Evolutionary conservation across 2,329 filamentous ascomycete genomes (phyloP).

Genomic region (Trichoderma gracile): DNA sequence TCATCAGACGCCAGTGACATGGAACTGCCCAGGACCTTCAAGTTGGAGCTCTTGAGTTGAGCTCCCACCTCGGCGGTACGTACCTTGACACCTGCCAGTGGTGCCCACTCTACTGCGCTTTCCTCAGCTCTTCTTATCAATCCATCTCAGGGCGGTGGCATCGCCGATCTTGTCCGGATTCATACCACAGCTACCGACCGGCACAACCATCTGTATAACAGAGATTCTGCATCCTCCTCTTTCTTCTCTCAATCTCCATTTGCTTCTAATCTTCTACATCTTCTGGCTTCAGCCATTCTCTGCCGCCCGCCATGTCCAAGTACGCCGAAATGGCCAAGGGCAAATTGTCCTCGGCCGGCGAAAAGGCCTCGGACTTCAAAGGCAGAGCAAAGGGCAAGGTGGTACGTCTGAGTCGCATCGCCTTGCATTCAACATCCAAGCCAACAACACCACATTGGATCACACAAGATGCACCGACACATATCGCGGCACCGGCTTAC

Average conservation of each 20-base stretch:
- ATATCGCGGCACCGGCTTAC: background rate
- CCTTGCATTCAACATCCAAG: background rate
- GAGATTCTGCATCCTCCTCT: background rate
- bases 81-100: background rate
- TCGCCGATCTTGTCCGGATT: constrained; percentile 14
- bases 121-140: constrained; percentile 11
- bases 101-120: background rate
- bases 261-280: background rate
- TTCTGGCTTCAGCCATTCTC: background rate
- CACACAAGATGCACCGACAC: no score
- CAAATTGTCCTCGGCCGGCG: constrained; percentile 27
- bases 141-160: constrained; percentile 2
- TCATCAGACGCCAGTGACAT: background rate
- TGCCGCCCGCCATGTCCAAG: constrained; percentile 42
- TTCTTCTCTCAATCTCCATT: no score
- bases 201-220: background rate
- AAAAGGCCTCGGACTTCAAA: constrained; percentile 21
- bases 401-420: constrained; percentile 39
- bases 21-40: no score
- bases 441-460: no score
- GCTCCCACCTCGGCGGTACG: constrained; percentile 3
- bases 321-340: constrained; percentile 49
- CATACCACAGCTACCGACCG: background rate
- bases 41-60: no score
- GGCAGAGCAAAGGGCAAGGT: constrained; percentile 43